Evolutionary conservation across 2,329 filamentous ascomycete genomes (phyloP).

Genomic region (Neonectria sp.): DNA sequence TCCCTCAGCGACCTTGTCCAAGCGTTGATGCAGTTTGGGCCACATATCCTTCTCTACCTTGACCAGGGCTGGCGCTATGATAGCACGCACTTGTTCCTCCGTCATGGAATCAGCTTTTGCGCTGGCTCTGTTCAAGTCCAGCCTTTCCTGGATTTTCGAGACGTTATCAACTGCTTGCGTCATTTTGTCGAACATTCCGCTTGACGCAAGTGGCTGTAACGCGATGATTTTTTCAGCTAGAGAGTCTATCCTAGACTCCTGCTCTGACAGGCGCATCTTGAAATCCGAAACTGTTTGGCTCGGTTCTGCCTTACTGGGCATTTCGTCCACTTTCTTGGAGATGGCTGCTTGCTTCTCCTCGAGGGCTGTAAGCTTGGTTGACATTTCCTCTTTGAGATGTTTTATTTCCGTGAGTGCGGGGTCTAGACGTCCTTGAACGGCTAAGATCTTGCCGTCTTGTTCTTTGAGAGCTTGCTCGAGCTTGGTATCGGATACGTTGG

Average conservation of each 20-base stretch:
- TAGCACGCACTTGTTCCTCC: constrained; percentile 29
- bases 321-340: neutral
- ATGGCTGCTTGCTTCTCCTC: neutral
- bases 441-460: neutral
- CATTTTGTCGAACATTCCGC: constrained; percentile 12
- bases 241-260: constrained; percentile 25
- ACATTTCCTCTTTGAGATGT: neutral
- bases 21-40: constrained; percentile 6
- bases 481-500: neutral
- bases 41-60: constrained; percentile 27
- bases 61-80: constrained; percentile 24
- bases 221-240: constrained; percentile 10
- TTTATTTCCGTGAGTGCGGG: neutral
- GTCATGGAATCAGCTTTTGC: neutral
- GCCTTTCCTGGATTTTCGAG: constrained; percentile 14
- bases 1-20: constrained; percentile 20
- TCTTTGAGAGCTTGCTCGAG: neutral
- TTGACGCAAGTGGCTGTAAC: constrained; percentile 20
- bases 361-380: neutral
- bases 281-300: neutral
- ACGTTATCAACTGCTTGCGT: constrained; percentile 9
- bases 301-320: neutral
- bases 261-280: constrained; percentile 16
- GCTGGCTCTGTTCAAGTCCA: neutral
- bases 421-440: neutral